Conservation (phyloP, 2,329 filamentous ascomycete species). For the Pseudogymnoascus verrucosus region DNA sequence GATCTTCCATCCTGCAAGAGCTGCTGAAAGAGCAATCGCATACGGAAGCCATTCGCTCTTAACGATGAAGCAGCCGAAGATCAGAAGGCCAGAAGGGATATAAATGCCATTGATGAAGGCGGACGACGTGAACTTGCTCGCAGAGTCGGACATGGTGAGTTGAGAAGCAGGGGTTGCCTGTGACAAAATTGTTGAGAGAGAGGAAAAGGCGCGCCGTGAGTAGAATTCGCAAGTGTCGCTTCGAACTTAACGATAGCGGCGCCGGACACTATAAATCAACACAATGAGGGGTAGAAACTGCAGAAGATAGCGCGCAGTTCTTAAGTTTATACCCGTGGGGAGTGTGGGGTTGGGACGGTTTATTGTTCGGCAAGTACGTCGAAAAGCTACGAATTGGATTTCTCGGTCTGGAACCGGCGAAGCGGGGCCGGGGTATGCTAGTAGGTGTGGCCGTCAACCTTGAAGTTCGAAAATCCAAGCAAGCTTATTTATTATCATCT, state of each 20-base stretch:
- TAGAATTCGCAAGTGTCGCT: neutral
- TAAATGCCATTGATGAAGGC: constrained; percentile 73
- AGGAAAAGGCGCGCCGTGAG: neutral
- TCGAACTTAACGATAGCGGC: neutral
- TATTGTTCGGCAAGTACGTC: neutral
- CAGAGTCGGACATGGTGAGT: neutral
- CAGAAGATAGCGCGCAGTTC: neutral
- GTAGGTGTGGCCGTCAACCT: neutral
- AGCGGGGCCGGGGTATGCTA: constrained; percentile 4
- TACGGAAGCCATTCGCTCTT: constrained; percentile 71
- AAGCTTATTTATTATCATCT: neutral
- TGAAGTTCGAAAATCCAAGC: neutral
- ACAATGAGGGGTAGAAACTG: neutral
- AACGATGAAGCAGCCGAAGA: constrained; percentile 67
- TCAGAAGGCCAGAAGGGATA: constrained; percentile 70
- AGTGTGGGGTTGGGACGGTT: neutral
- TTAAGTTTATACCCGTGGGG: neutral
- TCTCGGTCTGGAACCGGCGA: constrained; percentile 1
- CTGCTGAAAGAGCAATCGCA: constrained; percentile 57
- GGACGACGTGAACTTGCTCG: constrained; percentile 33
- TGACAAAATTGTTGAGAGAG: constrained; percentile 3
- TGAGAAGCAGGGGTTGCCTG: neutral
- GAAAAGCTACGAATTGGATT: constrained; percentile 4
- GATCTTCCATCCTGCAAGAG: constrained; percentile 64
- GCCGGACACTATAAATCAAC: neutral